Conservation (phyloP, 805 yeast species). For the Saturnispora sanitii region DNA sequence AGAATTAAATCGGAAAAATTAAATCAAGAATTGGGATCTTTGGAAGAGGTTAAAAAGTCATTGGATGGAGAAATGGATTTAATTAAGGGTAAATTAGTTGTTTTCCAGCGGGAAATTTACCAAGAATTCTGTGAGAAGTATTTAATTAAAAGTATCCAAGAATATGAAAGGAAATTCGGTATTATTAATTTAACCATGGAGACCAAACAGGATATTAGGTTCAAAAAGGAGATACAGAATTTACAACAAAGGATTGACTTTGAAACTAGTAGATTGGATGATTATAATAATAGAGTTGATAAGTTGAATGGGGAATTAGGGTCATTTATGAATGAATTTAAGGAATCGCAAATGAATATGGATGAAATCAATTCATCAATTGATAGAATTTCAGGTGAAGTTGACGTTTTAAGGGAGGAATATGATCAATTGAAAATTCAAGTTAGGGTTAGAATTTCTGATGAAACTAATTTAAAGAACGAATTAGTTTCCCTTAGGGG, state of each 20-base stretch:
- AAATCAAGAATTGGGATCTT: conserved; percentile 12
- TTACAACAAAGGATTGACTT: conserved; percentile 53
- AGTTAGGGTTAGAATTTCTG: conserved; percentile 12
- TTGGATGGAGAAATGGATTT: conserved; percentile 23
- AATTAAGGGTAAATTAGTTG: conserved; percentile 13
- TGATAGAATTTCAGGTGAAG: conserved; percentile 32
- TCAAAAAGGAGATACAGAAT: conserved; percentile 49
- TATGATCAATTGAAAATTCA: conserved; percentile 15
- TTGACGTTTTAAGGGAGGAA: conserved; percentile 30
- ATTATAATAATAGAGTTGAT: conserved; percentile 38
- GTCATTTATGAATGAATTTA: conserved; percentile 28
- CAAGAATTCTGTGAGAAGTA: conserved; percentile 43
- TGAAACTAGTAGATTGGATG: conserved; percentile 50
- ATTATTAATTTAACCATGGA: conserved; percentile 38
- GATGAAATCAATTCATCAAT: conserved; percentile 25
- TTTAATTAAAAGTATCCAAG: conserved; percentile 47
- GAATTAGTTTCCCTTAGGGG: conserved; percentile 21
- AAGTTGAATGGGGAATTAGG: conserved; percentile 33
- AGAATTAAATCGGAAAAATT: conserved; percentile 9
- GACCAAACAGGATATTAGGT: conserved; percentile 51
- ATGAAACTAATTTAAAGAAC: conserved; percentile 23
- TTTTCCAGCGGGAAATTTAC: conserved; percentile 38
- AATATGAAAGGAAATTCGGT: conserved; percentile 65
- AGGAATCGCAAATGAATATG: conserved; percentile 27
- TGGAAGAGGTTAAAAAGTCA: conserved; percentile 8